Conservation (phyloP, 2,329 filamentous ascomycete genomes). For the Polychaeton citri region DNA sequence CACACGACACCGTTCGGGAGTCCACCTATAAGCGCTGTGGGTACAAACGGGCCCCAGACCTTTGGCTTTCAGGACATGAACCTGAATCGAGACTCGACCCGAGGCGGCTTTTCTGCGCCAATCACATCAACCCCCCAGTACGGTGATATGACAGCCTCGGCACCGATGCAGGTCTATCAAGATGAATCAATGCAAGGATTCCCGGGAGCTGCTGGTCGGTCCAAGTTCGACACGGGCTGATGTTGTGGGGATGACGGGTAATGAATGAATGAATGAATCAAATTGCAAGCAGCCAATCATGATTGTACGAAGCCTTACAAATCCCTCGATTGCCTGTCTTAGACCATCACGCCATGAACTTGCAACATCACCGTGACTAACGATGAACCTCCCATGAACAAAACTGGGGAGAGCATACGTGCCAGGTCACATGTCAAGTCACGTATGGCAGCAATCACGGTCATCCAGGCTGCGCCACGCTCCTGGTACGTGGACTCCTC, state of each 20-base stretch:
- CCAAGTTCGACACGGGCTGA: background rate
- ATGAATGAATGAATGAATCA: background rate
- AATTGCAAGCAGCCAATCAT: no score
- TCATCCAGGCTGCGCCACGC: no score
- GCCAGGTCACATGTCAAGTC: no score
- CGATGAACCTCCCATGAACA: no score
- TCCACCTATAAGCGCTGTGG: conserved; percentile 7
- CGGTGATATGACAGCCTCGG: conserved; percentile 2
- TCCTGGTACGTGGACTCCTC: no score
- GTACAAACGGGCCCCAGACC: conserved; percentile 1
- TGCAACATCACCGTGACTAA: no score
- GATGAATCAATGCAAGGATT: background rate
- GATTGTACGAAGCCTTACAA: no score
- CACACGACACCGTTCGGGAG: conserved; percentile 18
- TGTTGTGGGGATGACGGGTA: background rate
- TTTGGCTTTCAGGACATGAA: conserved; percentile 1
- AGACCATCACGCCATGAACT: no score
- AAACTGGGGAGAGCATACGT: no score
- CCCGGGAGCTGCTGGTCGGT: background rate
- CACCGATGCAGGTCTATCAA: conserved; percentile 3
- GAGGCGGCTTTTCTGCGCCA: background rate
- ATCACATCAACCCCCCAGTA: conserved; percentile 3
- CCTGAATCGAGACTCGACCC: background rate
- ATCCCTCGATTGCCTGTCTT: no score
- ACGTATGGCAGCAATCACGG: no score